Conservation (phyloP, 2,329 filamentous ascomycete species). For the Talaromyces atroroseus region DNA sequence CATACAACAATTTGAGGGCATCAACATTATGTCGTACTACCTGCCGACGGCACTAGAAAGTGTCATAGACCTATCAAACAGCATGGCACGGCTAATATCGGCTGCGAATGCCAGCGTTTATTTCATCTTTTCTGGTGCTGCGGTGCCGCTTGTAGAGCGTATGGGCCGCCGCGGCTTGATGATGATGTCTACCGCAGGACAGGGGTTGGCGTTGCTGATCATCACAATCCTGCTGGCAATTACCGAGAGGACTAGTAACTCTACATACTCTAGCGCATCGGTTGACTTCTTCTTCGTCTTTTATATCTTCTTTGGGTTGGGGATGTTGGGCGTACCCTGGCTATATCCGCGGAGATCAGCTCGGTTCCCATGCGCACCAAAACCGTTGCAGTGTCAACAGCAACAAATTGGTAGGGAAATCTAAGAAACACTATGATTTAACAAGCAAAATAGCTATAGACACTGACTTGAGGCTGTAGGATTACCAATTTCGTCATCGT, state of each 20-base stretch:
- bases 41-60: slow-evolving; percentile 13
- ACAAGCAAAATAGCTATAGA: too few relatives aligned
- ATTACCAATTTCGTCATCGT: slow-evolving; percentile 15
- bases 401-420: too few relatives aligned
- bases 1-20: slow-evolving; percentile 40
- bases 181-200: slow-evolving; percentile 46
- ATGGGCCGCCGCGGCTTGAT: slow-evolving; percentile 53
- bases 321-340: slow-evolving; percentile 37
- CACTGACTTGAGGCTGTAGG: too few relatives aligned
- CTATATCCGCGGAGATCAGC: slow-evolving; percentile 18
- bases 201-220: slow-evolving; percentile 46
- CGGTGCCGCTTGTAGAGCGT: slow-evolving; percentile 47
- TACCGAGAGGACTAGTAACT: slow-evolving; percentile 16
- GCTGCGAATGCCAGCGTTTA: slow-evolving; percentile 49
- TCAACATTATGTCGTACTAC: slow-evolving; percentile 16
- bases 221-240: slow-evolving; percentile 46
- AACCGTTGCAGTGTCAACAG: slow-evolving; percentile 11
- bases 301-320: slow-evolving; percentile 47
- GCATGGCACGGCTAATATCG: slow-evolving; percentile 49
- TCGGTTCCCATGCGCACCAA: slow-evolving; percentile 16
- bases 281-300: slow-evolving; percentile 49
- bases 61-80: slow-evolving; percentile 29
- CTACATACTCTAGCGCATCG: slow-evolving; percentile 25
- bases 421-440: too few relatives aligned
- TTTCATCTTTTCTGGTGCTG: slow-evolving; percentile 37